phyloP scores from a whole-genome alignment of 345 rosid species.

The Raphanus raphanistrum region DNA sequence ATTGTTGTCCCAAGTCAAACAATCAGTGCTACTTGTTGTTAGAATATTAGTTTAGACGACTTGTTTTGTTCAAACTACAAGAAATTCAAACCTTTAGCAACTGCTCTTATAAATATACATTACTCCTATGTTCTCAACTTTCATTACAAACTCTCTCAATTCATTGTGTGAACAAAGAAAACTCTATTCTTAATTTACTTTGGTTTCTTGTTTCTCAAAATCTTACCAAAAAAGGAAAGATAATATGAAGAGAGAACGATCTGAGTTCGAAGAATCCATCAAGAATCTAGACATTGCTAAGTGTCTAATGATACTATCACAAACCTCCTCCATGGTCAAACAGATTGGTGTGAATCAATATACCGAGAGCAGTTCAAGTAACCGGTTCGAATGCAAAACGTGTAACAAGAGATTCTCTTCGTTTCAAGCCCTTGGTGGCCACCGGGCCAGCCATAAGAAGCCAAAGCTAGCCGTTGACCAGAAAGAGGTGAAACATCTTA shows the following conservation, averaged over 20 bases:
- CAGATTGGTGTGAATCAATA: slow-evolving; percentile 17
- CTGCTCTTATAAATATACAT: slow-evolving; percentile 5
- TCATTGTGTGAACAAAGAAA: neutral
- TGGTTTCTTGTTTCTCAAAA: slow-evolving; percentile 13
- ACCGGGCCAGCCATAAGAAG: slow-evolving; percentile 74
- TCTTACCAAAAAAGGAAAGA: neutral
- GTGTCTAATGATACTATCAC: slow-evolving; percentile 49
- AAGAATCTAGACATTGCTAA: slow-evolving; percentile 50
- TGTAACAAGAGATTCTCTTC: slow-evolving; percentile 64
- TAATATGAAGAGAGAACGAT: slow-evolving; percentile 53
- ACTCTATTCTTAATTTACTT: neutral
- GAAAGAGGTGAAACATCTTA: slow-evolving; percentile 18
- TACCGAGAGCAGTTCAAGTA: slow-evolving; percentile 7
- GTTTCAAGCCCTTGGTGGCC: slow-evolving; percentile 80
- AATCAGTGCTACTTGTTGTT: slow-evolving; percentile 27
- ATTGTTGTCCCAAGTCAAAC: slow-evolving; percentile 24
- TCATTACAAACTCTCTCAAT: slow-evolving; percentile 27
- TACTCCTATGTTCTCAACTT: slow-evolving; percentile 5
- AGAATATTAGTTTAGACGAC: slow-evolving; percentile 36
- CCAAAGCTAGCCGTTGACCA: slow-evolving; percentile 37
- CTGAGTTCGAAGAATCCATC: slow-evolving; percentile 35
- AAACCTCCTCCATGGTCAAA: slow-evolving; percentile 31
- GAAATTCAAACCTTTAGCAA: slow-evolving; percentile 26
- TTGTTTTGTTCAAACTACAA: slow-evolving; percentile 24
- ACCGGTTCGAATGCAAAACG: slow-evolving; percentile 64